Conservation (phyloP, 345 rosid species). For the Combretum micranthum region DNA sequence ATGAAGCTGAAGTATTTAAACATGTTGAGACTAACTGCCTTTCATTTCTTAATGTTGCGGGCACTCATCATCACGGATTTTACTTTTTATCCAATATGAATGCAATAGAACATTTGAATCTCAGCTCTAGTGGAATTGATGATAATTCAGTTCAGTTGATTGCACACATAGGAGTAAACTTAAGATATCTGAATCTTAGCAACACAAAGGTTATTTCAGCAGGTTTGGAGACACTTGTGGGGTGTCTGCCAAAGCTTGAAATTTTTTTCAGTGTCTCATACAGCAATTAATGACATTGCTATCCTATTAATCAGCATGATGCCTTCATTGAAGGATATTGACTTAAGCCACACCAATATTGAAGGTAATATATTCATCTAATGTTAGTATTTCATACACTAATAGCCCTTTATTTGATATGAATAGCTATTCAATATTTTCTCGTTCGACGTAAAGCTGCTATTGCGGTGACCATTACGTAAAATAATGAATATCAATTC, state of each 20-base stretch:
- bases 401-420: too few relatives aligned
- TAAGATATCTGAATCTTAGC: constrained; percentile 58
- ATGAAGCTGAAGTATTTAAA: constrained; percentile 48
- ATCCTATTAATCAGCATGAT: constrained; percentile 50
- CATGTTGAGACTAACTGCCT: constrained; percentile 37
- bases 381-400: neutral
- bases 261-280: constrained; percentile 45
- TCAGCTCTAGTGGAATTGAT: constrained; percentile 46
- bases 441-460: too few relatives aligned
- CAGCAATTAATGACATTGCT: constrained; percentile 53
- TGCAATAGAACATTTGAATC: constrained; percentile 63
- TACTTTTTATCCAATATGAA: constrained; percentile 48
- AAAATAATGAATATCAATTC: too few relatives aligned
- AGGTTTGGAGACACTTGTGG: constrained; percentile 53
- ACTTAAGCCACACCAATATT: constrained; percentile 65
- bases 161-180: constrained; percentile 45
- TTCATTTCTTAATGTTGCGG: constrained; percentile 56
- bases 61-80: constrained; percentile 46
- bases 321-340: constrained; percentile 50
- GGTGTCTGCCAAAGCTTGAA: constrained; percentile 62
- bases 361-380: constrained; percentile 38
- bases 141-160: constrained; percentile 62
- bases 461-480: too few relatives aligned
- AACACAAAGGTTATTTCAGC: constrained; percentile 61
- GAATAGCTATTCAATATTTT: too few relatives aligned